Evolutionary conservation across 805 yeast genomes (phyloP), one percentile per base, ranked within the genome.

Genomic region (Teunomyces tritomae): DNA sequence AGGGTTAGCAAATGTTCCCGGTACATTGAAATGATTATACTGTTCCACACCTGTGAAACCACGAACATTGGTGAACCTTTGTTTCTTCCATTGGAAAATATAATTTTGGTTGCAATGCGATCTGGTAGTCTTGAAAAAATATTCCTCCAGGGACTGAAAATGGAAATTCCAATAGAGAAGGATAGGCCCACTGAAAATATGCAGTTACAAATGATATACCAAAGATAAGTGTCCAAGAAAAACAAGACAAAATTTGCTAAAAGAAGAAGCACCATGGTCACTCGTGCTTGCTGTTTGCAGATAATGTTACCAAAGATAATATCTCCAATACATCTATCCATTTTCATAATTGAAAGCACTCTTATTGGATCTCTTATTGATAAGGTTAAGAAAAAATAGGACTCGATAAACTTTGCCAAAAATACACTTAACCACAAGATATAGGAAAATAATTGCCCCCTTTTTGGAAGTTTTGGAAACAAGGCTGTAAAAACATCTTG

Each of bases 1-100:
- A 70, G 51, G 1, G 71, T 65, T 3, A 78, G 53, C 8, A 66
- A 33, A 35, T 68, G 70, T 16, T 78, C 80, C 35, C 80, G 46
- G 58, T 55, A 44, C 50, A 56, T 47, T 11, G 56, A 52, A 2
- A 56, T 33, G 3, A 56, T 48, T 20, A 56, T 48, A 28, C 54
- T 48, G 28, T 55, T 55, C 60, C 60, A 64, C 44, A 45, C 55
- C 56, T 48, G 55, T 5, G 56, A 45, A 4, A 53, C 41, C 42
- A 46, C 42, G 24, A 34, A 42, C n/a, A 32, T 29, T n/a, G 48
- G 14, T 7, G 52, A 28, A n/a, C 49, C 39, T 7, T 36, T 34
- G 14, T 50, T 54, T 13, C 49, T 48, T 5, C 46, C 45, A 14
- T 43, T 39, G 17, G 57, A 35, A 45, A 43, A 55, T 2, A 63